Conservation (phyloP, 352 stramenopile genomes). For the Pythium periplocum region DNA sequence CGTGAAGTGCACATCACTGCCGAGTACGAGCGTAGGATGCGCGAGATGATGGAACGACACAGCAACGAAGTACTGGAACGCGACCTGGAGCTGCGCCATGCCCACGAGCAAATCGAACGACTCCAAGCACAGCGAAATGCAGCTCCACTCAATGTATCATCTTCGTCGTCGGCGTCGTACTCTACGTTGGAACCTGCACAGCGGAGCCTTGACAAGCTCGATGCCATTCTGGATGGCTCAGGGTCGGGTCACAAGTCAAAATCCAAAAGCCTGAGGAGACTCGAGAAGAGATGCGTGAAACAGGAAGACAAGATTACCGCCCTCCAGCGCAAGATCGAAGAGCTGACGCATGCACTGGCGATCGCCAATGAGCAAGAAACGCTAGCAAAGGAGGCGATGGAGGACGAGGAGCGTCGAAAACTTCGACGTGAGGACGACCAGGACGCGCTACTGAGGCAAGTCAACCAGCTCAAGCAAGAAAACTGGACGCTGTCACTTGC, state of each 20-base stretch:
- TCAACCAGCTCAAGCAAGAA: slow-evolving; percentile 58
- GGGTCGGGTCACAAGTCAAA: not conserved
- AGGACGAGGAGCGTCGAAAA: slow-evolving; percentile 26
- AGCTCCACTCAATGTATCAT: slow-evolving; percentile 1
- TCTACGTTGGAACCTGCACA: slow-evolving; percentile 17
- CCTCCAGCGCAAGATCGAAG: slow-evolving; percentile 27
- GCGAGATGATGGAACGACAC: slow-evolving; percentile 37
- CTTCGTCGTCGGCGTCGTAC: slow-evolving; percentile 13
- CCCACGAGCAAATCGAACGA: not conserved
- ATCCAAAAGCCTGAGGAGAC: slow-evolving; percentile 17
- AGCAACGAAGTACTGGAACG: slow-evolving; percentile 25
- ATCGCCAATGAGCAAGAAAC: slow-evolving; percentile 76
- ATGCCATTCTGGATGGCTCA: slow-evolving; percentile 1
- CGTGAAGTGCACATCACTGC: slow-evolving; percentile 27
- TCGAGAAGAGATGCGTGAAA: slow-evolving; percentile 26
- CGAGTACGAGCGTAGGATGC: slow-evolving; percentile 32
- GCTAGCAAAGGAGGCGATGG: slow-evolving; percentile 42
- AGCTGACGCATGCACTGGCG: slow-evolving; percentile 43
- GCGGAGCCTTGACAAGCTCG: slow-evolving; percentile 13
- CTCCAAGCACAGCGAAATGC: not conserved
- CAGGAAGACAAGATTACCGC: slow-evolving; percentile 40
- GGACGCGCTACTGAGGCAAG: slow-evolving; percentile 40
- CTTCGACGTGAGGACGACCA: slow-evolving; percentile 30
- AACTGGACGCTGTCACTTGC: slow-evolving; percentile 66
- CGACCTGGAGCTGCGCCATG: slow-evolving; percentile 15